Evolutionary conservation across 2,329 filamentous ascomycete species (phyloP), one percentile per base, ranked within the genome.

Genomic region (Pseudopithomyces maydicus): DNA sequence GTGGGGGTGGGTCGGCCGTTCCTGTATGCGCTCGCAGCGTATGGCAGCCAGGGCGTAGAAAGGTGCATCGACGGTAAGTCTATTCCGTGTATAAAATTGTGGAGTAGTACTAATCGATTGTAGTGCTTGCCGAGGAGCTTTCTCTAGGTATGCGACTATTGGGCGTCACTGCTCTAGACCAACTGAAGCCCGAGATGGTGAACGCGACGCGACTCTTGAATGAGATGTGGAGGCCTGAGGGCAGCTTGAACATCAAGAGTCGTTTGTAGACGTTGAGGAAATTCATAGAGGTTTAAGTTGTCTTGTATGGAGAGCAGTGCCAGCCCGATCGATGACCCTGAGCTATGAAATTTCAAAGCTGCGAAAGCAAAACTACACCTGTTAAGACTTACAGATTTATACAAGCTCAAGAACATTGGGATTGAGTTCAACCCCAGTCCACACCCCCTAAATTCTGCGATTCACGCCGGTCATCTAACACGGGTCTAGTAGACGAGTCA

Each of bases 121-220:
- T 22, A 75, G 76, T 81, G 23, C 65, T 81, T 41, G 70, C 73
- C 26, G 87, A 89, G 57, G 87, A 90, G 69, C 71, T 90, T 3
- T 82, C 87, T 62, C 88, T 84, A 1, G 85, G 86, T 1, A 90
- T 90, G 87, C 81, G 83, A 23, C 80, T 89, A 70, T 83, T 87
- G 55, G 88, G 88, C 1, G 79, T 89, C 33, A 88, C 85, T 1
- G 81, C 84, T 58, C 73, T 90, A 10, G 80, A 83, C 52, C 80
- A 88, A 67, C 80, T 86, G 5, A 82, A 87, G 61, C 85, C 86
- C 0, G 85, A 86, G 0, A 76, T 88, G 69, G 72, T 89, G 22
- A 87, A 88, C 58, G 63, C 71, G 4, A 67, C 57, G n/a, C 65
- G 70, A 6, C 44, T 74, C 33, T 45, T 74, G 53, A 74, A 74